Conservation (phyloP, 2,329 filamentous ascomycete species). For the Magnaporthiopsis poae region DNA sequence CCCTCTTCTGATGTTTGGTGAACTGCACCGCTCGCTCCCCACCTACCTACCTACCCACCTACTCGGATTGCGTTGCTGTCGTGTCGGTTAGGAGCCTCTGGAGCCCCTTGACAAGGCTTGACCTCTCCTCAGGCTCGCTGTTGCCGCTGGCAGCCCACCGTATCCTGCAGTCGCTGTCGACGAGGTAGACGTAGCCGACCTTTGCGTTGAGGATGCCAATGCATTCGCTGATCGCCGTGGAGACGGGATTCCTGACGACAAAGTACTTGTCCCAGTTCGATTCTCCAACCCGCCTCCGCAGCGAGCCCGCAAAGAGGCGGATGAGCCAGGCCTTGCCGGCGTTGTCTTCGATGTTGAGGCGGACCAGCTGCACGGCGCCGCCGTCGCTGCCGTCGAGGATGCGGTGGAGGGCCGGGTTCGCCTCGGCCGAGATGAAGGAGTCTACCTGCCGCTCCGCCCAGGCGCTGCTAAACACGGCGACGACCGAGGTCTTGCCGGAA, state of each 20-base stretch:
- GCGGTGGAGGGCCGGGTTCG: conserved; percentile 61
- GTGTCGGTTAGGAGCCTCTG: conserved; percentile 53
- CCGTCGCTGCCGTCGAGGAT: conserved; percentile 45
- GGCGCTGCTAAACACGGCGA: conserved; percentile 68
- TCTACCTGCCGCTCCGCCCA: conserved; percentile 79
- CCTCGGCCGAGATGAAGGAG: conserved; percentile 55
- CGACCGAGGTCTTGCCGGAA: conserved; percentile 62
- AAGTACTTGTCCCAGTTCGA: conserved; percentile 53
- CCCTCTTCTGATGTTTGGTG: background rate
- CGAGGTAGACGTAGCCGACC: conserved; percentile 85
- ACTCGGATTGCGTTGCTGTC: conserved; percentile 10
- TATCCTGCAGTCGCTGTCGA: conserved; percentile 80
- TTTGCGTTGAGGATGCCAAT: conserved; percentile 74
- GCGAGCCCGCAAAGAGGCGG: conserved; percentile 42
- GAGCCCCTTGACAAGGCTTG: conserved; percentile 56
- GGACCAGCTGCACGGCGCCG: conserved; percentile 58
- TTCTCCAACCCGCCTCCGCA: conserved; percentile 40
- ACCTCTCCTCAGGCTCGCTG: conserved; percentile 55
- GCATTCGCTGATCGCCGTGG: conserved; percentile 50
- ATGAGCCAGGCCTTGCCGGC: conserved; percentile 52
- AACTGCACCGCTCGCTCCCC: background rate
- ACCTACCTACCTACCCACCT: too few relatives aligned
- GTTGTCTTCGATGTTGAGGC: conserved; percentile 83
- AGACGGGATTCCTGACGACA: conserved; percentile 47
- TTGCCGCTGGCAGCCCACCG: conserved; percentile 82